phyloP scores from a whole-genome alignment of 805 yeast species.

The Debaryomyces maramus region DNA sequence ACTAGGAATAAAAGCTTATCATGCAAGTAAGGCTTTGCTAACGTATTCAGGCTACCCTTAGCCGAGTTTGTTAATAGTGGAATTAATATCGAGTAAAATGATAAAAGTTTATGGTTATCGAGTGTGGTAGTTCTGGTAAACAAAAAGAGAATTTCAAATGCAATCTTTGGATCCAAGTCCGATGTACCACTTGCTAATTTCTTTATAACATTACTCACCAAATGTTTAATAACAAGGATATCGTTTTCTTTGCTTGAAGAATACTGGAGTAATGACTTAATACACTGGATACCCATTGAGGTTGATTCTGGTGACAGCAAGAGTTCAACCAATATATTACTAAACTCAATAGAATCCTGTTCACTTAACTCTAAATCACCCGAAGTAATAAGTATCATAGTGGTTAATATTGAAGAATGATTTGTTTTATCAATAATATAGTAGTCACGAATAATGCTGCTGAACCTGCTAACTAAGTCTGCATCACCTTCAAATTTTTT shows the following conservation, averaged over 20 bases:
- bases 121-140: conserved; percentile 36
- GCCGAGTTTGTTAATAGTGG: conserved; percentile 36
- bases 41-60: conserved; percentile 11
- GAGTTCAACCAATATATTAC: conserved; percentile 25
- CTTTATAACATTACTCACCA: conserved; percentile 48
- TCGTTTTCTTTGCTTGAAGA: conserved; percentile 28
- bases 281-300: conserved; percentile 50
- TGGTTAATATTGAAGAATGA: conserved; percentile 32
- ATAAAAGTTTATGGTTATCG: conserved; percentile 29
- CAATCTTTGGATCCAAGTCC: conserved; percentile 30
- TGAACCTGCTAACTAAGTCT: conserved; percentile 27
- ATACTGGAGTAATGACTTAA: conserved; percentile 53
- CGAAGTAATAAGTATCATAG: conserved; percentile 33
- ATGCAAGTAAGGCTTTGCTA: conserved; percentile 41
- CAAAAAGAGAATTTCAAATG: conserved; percentile 50
- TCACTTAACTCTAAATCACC: conserved; percentile 31
- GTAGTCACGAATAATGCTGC: conserved; percentile 19
- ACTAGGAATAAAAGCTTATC: conserved; percentile 50
- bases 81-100: conserved; percentile 33
- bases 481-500: conserved; percentile 14
- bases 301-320: conserved; percentile 21
- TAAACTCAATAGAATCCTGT: conserved; percentile 21
- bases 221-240: conserved; percentile 38
- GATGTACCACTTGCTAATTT: conserved; percentile 17
- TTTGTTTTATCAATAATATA: conserved; percentile 16